Percentiles rank a stretch among this genome's conserved stretches.
phyloP scores from a whole-genome alignment of 768 basidiomycete genomes.

The Artomyces pyxidatus region DNA sequence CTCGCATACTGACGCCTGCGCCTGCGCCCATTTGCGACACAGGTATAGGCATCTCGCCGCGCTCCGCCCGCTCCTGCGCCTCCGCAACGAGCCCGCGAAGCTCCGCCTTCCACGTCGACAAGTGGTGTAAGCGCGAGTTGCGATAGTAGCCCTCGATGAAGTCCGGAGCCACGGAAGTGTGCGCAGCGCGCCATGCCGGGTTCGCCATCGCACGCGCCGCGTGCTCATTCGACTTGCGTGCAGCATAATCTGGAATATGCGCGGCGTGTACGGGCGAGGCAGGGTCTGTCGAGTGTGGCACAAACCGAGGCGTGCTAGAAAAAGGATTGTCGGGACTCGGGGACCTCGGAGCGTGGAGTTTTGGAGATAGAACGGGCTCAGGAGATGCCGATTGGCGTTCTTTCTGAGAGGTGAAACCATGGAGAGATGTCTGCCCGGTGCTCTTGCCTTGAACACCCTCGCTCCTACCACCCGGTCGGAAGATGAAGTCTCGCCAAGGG shows the following conservation, averaged over 20 bases:
- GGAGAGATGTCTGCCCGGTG: slow-evolving; percentile 30
- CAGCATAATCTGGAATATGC: slow-evolving; percentile 57
- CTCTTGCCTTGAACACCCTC: slow-evolving; percentile 44
- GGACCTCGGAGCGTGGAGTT: neutral
- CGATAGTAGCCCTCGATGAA: slow-evolving; percentile 70
- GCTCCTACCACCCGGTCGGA: slow-evolving; percentile 37
- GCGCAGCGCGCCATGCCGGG: slow-evolving; percentile 76
- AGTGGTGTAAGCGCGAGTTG: slow-evolving; percentile 87
- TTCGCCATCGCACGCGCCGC: slow-evolving; percentile 78
- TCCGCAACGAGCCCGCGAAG: slow-evolving; percentile 70
- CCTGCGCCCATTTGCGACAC: slow-evolving; percentile 15
- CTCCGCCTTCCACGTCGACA: slow-evolving; percentile 90
- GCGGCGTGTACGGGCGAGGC: slow-evolving; percentile 33
- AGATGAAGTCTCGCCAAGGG: slow-evolving; percentile 75
- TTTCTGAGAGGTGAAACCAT: slow-evolving; percentile 13
- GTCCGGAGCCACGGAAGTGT: slow-evolving; percentile 80
- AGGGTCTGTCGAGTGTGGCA: slow-evolving; percentile 36
- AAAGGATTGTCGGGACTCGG: neutral
- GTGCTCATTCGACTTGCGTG: slow-evolving; percentile 56
- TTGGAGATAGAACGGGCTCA: neutral
- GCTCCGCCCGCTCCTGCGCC: slow-evolving; percentile 67
- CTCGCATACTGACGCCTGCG: slow-evolving; percentile 20
- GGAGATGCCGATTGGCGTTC: neutral
- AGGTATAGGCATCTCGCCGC: slow-evolving; percentile 15
- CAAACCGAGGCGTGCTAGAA: slow-evolving; percentile 9